Evolutionary conservation across 139 green algal genomes (phyloP).

Genomic region (Chloropicon primus): DNA sequence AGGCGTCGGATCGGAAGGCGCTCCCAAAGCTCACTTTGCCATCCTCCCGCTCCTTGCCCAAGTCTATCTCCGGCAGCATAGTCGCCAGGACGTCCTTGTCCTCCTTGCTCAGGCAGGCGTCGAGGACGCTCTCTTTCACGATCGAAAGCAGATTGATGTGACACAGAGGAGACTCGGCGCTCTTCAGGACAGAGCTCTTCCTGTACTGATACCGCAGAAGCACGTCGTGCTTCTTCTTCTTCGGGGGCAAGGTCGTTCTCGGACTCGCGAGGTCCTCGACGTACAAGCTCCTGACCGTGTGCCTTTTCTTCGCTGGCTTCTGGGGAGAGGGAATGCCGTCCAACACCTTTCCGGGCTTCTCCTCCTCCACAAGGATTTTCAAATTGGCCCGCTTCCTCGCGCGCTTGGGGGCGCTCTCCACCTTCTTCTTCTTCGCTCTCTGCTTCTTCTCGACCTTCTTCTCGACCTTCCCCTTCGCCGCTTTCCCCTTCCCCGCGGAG

Average conservation of each 20-base stretch:
- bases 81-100: neutral
- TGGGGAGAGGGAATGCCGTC: neutral
- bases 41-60: no score
- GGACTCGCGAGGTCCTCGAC: neutral
- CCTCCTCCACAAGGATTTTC: no score
- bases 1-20: neutral
- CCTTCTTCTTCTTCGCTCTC: no score
- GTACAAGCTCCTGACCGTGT: neutral
- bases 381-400: no score
- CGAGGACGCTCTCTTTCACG: neutral
- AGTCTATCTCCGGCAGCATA: neutral
- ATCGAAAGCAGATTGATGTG: neutral
- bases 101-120: neutral
- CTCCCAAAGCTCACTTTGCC: neutral
- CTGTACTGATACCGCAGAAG: neutral
- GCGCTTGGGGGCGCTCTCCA: no score
- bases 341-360: neutral
- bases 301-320: neutral
- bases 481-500: neutral
- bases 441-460: neutral
- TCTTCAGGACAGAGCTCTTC: neutral
- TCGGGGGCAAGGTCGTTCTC: neutral
- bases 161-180: neutral
- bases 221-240: neutral
- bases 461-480: neutral